Conservation (phyloP, 2,329 filamentous ascomycete genomes). For the Fusarium bactridioides region DNA sequence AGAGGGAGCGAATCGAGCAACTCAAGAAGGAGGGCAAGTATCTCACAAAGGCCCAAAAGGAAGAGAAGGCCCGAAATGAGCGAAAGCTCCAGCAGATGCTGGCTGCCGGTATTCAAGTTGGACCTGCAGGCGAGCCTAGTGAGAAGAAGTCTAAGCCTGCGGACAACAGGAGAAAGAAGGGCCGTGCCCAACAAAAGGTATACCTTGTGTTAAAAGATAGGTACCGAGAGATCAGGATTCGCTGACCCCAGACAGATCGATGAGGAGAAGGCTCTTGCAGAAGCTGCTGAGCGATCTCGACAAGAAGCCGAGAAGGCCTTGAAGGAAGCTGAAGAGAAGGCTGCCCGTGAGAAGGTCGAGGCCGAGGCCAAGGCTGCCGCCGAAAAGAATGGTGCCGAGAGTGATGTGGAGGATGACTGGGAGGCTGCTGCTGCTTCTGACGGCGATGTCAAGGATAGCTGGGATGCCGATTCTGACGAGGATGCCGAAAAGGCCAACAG, state of each 20-base stretch:
- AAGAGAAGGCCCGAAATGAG: slow-evolving; percentile 81
- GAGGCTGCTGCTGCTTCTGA: slow-evolving; percentile 82
- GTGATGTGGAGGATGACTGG: slow-evolving; percentile 83
- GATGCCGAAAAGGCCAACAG: slow-evolving; percentile 65
- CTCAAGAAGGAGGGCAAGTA: slow-evolving; percentile 89
- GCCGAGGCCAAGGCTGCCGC: slow-evolving; percentile 63
- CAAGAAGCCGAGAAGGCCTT: slow-evolving; percentile 72
- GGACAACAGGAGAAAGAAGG: slow-evolving; percentile 82
- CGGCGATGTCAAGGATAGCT: slow-evolving; percentile 88
- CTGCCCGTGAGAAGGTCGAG: slow-evolving; percentile 64
- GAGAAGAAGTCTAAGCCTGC: slow-evolving; percentile 79
- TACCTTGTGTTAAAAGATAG: background rate
- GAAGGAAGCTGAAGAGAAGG: slow-evolving; percentile 69
- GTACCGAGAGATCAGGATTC: background rate
- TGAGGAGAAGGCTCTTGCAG: slow-evolving; percentile 79
- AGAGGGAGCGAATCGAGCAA: slow-evolving; percentile 86
- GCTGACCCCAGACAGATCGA: slow-evolving; percentile 60
- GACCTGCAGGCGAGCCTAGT: slow-evolving; percentile 64
- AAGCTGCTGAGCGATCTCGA: slow-evolving; percentile 77
- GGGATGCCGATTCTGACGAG: slow-evolving; percentile 86
- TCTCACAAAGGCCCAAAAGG: slow-evolving; percentile 84
- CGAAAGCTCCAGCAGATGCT: slow-evolving; percentile 86
- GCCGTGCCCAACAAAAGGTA: slow-evolving; percentile 66
- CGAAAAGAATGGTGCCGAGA: slow-evolving; percentile 62
- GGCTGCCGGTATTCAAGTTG: slow-evolving; percentile 77